These are phyloP conservation scores for Myotisia sp. DNA, from an alignment of 2,329 filamentous ascomycete species.

Conservation along the genomic window DNA sequence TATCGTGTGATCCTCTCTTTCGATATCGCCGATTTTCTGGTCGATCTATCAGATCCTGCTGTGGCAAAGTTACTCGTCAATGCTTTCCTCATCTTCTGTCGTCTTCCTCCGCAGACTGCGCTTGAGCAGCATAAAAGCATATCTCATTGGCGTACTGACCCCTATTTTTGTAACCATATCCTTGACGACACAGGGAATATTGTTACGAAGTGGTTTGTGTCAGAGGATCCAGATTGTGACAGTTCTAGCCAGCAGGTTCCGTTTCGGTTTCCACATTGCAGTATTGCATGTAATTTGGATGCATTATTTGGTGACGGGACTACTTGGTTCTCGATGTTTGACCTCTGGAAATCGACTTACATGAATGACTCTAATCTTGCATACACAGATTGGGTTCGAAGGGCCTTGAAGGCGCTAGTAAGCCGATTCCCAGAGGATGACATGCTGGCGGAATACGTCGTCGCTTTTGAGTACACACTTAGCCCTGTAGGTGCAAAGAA, in stretches of 20 bases:
- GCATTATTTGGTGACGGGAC: slow-evolving; percentile 37
- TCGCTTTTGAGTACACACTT: slow-evolving; percentile 51
- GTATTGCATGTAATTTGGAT: slow-evolving; percentile 34
- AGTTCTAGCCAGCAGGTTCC: slow-evolving; percentile 12
- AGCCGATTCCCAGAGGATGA: slow-evolving; percentile 30
- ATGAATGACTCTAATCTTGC: slow-evolving; percentile 21
- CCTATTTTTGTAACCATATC: slow-evolving; percentile 37
- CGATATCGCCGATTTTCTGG: slow-evolving; percentile 55
- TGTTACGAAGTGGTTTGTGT: slow-evolving; percentile 18
- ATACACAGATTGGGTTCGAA: slow-evolving; percentile 36
- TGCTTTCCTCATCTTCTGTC: slow-evolving; percentile 55
- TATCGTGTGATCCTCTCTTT: slow-evolving; percentile 68
- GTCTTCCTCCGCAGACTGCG: slow-evolving; percentile 42
- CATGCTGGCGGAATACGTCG: slow-evolving; percentile 50
- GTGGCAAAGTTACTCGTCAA: slow-evolving; percentile 44
- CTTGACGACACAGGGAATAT: slow-evolving; percentile 18
- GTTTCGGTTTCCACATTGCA: slow-evolving; percentile 24
- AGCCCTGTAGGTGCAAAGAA: slow-evolving; percentile 48
- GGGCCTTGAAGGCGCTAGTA: slow-evolving; percentile 45
- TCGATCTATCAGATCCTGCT: slow-evolving; percentile 15
- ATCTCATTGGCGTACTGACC: slow-evolving; percentile 36
- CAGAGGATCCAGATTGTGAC: slow-evolving; percentile 6
- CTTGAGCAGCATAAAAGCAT: slow-evolving; percentile 15
- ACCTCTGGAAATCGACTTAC: slow-evolving; percentile 18
- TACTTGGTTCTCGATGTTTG: slow-evolving; percentile 36